These are phyloP conservation scores for Mycena crocata DNA, from an alignment of 768 basidiomycete species.

Conservation along the genomic window DNA sequence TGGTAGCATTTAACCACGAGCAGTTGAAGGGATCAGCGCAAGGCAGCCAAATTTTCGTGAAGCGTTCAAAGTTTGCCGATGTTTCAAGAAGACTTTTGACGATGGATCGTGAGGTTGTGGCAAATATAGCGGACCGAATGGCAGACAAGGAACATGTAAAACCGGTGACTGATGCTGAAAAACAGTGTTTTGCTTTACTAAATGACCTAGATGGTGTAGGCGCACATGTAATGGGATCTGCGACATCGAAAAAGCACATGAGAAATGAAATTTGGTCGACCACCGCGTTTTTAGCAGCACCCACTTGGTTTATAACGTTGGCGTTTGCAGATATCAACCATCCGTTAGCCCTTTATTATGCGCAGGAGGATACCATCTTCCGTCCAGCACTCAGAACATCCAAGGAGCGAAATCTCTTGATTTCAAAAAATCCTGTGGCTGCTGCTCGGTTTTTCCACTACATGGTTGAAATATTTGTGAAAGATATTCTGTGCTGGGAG, in stretches of 20 bases:
- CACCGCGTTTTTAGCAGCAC: slow-evolving; percentile 37
- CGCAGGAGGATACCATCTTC: background rate
- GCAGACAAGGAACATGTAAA: slow-evolving; percentile 37
- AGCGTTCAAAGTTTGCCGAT: slow-evolving; percentile 39
- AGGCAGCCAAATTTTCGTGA: slow-evolving; percentile 43
- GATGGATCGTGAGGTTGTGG: slow-evolving; percentile 38
- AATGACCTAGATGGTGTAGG: slow-evolving; percentile 49
- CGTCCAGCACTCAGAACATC: background rate
- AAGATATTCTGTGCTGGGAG: slow-evolving; percentile 38
- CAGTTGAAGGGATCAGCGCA: slow-evolving; percentile 47
- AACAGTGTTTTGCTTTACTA: slow-evolving; percentile 47
- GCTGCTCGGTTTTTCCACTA: slow-evolving; percentile 47
- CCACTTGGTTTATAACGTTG: slow-evolving; percentile 49
- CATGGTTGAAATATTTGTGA: slow-evolving; percentile 44
- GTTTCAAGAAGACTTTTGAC: slow-evolving; percentile 37
- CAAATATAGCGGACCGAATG: slow-evolving; percentile 34
- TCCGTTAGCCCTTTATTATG: slow-evolving; percentile 1
- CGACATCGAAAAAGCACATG: too few species aligned
- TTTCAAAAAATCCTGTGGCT: too few species aligned
- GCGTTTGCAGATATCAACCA: slow-evolving; percentile 38
- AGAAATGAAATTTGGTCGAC: slow-evolving; percentile 49
- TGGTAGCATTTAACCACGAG: slow-evolving; percentile 53
- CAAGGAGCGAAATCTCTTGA: slow-evolving; percentile 24
- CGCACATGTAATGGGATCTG: slow-evolving; percentile 43
- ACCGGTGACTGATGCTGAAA: too few species aligned